Evolutionary conservation across 768 basidiomycete species (phyloP), one percentile per base, ranked within the genome.

Genomic region (Hemileccinum rubropunctum): DNA sequence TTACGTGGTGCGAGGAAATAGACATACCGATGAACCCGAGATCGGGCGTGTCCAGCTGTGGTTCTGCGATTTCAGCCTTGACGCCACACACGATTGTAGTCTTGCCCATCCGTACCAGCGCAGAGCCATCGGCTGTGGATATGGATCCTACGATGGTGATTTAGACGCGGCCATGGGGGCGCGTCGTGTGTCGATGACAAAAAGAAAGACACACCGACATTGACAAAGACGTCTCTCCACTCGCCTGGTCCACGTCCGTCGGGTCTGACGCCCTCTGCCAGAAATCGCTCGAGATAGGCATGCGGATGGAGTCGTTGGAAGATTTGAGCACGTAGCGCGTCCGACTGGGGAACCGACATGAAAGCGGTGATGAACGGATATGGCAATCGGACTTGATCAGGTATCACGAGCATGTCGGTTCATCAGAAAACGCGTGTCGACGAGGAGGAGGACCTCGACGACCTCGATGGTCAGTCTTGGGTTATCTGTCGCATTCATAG

Each of bases 31-130:
- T 61, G 64, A 88, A 98, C 0, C 95, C 95, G 26, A 83, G 76
- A 14, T 78, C 72, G 1, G 87, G 89, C 2, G 68, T 68, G 54
- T 92, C 84, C 15, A 95, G 64, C 58, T 91, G 88, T 5, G 95
- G 95, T 60, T 93, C 90, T 23, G 92, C 86, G 35, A 95, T 86
- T 69, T 98, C 95, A 13, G 92, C 94, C 64, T 97, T 98, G 57
- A 99, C 82, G 1, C 97, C 97, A 60, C 95, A 98, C 0, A 98
- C 90, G 33, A 98, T 76, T 1, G 92, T 98, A n/a, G 95, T 97
- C 41, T 90, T 80, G 17, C 97, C 97, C 51, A 98, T 65, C 23
- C 92, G 76, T 4, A 98, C 91, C 35, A 99, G 84, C 0, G 95
- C 85, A 5, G 94, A 97, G 0, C 95, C 94, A 54, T 94, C 80